Conservation (phyloP, 768 basidiomycete genomes). For the Rhodosporidiobolus odoratus region DNA sequence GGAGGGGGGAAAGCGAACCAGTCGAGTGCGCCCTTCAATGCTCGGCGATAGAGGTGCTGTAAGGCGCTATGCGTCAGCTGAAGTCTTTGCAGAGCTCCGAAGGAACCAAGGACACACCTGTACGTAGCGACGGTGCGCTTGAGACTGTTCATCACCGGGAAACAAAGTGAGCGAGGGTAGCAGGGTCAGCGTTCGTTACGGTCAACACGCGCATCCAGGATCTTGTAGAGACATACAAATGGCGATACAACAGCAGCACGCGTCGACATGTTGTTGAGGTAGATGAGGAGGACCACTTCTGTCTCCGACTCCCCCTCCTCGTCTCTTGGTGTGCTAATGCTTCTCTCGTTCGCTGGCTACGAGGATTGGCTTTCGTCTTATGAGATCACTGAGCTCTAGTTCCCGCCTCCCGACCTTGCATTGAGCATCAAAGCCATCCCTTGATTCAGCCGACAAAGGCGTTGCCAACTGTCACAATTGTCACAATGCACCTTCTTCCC, state of each 20-base stretch:
- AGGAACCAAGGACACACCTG: conserved; percentile 11
- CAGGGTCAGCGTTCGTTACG: not conserved
- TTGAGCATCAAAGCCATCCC: too few species aligned
- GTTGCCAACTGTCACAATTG: too few species aligned
- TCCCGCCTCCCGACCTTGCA: too few species aligned
- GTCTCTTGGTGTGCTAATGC: not conserved
- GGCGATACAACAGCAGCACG: conserved; percentile 23
- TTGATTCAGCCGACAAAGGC: too few species aligned
- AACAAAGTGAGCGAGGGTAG: not conserved
- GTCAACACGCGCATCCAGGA: not conserved
- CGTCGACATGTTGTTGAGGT: not conserved
- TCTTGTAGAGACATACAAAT: conserved; percentile 15
- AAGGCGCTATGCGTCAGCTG: not conserved
- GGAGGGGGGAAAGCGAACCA: conserved; percentile 56
- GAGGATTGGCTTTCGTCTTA: too few species aligned
- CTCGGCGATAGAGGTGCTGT: conserved; percentile 83
- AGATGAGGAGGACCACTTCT: not conserved
- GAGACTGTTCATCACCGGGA: conserved; percentile 21
- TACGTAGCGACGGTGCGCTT: conserved; percentile 40
- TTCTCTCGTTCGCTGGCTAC: too few species aligned
- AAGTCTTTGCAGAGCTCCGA: too few species aligned
- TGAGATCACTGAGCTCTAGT: too few species aligned
- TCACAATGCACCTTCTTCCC: too few species aligned
- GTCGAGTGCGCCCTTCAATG: conserved; percentile 77
- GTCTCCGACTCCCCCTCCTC: not conserved